Conservation (phyloP, 352 stramenopile species). For the Phytophthora fragariaefolia region DNA sequence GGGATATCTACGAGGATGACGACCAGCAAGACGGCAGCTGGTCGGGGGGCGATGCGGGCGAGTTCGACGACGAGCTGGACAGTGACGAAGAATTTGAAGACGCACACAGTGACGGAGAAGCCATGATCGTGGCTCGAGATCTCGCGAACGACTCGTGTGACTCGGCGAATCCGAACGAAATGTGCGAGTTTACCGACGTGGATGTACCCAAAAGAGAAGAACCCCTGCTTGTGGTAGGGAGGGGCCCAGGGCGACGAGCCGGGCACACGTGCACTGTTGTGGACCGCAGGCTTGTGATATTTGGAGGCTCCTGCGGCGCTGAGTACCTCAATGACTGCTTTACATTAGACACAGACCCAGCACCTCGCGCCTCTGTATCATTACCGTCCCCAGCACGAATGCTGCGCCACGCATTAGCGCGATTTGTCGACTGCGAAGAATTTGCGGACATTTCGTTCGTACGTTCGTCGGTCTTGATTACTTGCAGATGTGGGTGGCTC, state of each 20-base stretch:
- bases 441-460: slow-evolving; percentile 96
- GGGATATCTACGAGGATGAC: slow-evolving; percentile 57
- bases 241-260: slow-evolving; percentile 87
- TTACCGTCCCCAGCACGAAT: slow-evolving; percentile 67
- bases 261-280: slow-evolving; percentile 96
- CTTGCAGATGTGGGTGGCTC: slow-evolving; percentile 9
- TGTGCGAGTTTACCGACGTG: slow-evolving; percentile 42
- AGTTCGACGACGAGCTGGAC: slow-evolving; percentile 34
- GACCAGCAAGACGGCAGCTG: slow-evolving; percentile 41
- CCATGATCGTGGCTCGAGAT: slow-evolving; percentile 37
- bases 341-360: slow-evolving; percentile 94
- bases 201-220: slow-evolving; percentile 39
- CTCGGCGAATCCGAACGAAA: slow-evolving; percentile 75
- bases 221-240: slow-evolving; percentile 88
- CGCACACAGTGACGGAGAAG: slow-evolving; percentile 48
- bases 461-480: slow-evolving; percentile 29
- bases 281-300: slow-evolving; percentile 93
- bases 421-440: slow-evolving; percentile 93
- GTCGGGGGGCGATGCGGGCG: slow-evolving; percentile 27
- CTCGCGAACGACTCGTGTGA: slow-evolving; percentile 36
- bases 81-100: slow-evolving; percentile 40
- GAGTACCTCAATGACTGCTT: slow-evolving; percentile 96
- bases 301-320: slow-evolving; percentile 92
- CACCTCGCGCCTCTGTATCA: slow-evolving; percentile 83
- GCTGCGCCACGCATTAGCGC: slow-evolving; percentile 78